Conservation (phyloP, 441 rosid genomes). For the Bocquillonia castaneifolia region DNA sequence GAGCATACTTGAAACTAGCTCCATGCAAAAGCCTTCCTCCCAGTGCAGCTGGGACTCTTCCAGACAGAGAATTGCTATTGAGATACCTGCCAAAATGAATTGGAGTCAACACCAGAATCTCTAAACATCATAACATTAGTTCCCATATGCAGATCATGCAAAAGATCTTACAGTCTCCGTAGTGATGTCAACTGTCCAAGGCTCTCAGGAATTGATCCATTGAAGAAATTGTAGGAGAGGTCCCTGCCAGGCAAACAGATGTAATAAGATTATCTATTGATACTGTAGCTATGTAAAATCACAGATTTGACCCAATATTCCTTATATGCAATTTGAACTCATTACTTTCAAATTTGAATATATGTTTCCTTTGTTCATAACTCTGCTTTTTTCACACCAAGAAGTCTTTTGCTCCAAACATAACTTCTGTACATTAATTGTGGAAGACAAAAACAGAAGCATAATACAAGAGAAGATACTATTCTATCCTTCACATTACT, state of each 20-base stretch:
- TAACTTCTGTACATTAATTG: background rate
- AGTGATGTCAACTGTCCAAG: slow-evolving; percentile 73
- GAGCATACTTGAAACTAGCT: slow-evolving; percentile 88
- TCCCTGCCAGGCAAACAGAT: slow-evolving; percentile 49
- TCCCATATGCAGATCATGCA: background rate
- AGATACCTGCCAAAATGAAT: slow-evolving; percentile 56
- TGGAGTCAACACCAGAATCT: background rate
- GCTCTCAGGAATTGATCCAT: slow-evolving; percentile 84
- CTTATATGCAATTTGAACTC: background rate
- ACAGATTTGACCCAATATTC: background rate
- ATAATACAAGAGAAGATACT: background rate
- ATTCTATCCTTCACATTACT: background rate
- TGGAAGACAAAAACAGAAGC: background rate
- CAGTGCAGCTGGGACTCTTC: slow-evolving; percentile 81
- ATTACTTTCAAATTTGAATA: background rate
- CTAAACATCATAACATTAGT: slow-evolving; percentile 2
- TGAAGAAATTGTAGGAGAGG: slow-evolving; percentile 75
- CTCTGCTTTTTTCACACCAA: background rate
- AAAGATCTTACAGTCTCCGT: slow-evolving; percentile 60
- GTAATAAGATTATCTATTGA: slow-evolving; percentile 14
- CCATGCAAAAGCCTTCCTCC: slow-evolving; percentile 93
- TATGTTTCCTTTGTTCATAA: background rate
- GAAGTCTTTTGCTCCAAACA: background rate
- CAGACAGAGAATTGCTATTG: slow-evolving; percentile 85
- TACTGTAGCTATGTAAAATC: background rate